Evolutionary conservation across 768 basidiomycete genomes (phyloP).

Genomic region (Suillus sp.): DNA sequence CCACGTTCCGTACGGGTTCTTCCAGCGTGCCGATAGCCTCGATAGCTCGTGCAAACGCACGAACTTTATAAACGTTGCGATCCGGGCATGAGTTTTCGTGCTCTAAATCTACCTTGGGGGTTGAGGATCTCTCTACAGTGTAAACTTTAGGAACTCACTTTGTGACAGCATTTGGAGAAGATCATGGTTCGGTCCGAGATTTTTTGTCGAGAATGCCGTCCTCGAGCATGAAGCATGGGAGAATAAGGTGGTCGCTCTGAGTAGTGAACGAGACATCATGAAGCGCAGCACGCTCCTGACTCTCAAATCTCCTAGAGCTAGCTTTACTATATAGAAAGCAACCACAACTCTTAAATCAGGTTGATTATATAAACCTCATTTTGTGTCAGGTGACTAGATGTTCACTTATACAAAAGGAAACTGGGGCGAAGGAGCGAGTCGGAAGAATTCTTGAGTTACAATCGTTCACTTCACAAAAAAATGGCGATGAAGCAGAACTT

Average conservation of each 20-base stretch:
- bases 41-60: constrained; percentile 53
- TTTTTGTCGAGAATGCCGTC: neutral
- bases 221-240: neutral
- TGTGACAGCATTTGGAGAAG: constrained; percentile 43
- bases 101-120: constrained; percentile 37
- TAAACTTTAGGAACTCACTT: constrained; percentile 35
- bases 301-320: neutral
- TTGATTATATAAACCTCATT: neutral
- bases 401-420: constrained; percentile 4
- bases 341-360: neutral
- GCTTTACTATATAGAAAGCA: neutral
- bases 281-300: neutral
- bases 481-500: constrained; percentile 24
- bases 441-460: constrained; percentile 34
- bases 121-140: neutral
- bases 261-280: constrained; percentile 2
- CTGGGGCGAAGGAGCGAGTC: constrained; percentile 24
- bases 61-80: constrained; percentile 51
- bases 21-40: constrained; percentile 41
- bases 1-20: constrained; percentile 45
- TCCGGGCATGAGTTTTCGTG: constrained; percentile 40
- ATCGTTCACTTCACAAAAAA: constrained; percentile 37
- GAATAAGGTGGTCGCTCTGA: neutral
- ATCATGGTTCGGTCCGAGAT: constrained; percentile 36
- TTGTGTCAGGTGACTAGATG: constrained; percentile 8